Percentiles rank a stretch among this genome's conserved stretches.
These are phyloP conservation scores for Bertia moriformis DNA, from an alignment of 2,329 filamentous ascomycete genomes.

Conservation along the genomic window DNA sequence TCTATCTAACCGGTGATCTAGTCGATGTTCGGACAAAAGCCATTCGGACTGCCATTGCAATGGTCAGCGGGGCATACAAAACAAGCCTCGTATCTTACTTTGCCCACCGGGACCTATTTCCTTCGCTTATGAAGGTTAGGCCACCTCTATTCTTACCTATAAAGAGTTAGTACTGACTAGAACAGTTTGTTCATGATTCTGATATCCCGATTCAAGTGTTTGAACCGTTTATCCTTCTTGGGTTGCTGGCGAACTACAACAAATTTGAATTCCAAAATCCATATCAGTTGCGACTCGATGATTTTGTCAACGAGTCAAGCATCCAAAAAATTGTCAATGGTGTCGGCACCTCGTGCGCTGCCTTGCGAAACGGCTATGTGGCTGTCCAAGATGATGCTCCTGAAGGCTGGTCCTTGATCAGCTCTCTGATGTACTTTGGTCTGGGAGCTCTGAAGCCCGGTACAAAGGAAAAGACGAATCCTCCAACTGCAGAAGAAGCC, in stretches of 20 bases:
- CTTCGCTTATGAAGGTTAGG: constrained; percentile 77
- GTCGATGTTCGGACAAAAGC: constrained; percentile 67
- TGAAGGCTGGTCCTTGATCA: constrained; percentile 74
- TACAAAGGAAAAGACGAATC: constrained; percentile 27
- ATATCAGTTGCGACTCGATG: constrained; percentile 78
- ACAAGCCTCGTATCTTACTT: constrained; percentile 90
- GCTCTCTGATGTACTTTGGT: constrained; percentile 71
- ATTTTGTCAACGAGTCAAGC: constrained; percentile 83
- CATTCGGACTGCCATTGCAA: constrained; percentile 65
- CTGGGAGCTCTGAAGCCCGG: constrained; percentile 45
- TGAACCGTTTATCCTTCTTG: constrained; percentile 68
- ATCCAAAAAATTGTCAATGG: constrained; percentile 71
- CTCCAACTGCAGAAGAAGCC: constrained; percentile 61
- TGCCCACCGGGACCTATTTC: constrained; percentile 85
- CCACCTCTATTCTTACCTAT: not conserved
- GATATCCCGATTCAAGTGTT: constrained; percentile 40
- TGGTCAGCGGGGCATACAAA: constrained; percentile 87
- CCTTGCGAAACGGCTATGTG: constrained; percentile 61
- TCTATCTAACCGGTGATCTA: constrained; percentile 15
- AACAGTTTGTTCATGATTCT: not conserved
- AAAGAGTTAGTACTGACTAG: not conserved
- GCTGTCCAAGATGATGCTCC: constrained; percentile 80
- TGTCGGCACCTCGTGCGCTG: constrained; percentile 58
- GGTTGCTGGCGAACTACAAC: constrained; percentile 90
- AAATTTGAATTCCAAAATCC: constrained; percentile 98